These are phyloP conservation scores for Letharia lupina DNA, from an alignment of 495 filamentous ascomycete species.

Conservation along the genomic window DNA sequence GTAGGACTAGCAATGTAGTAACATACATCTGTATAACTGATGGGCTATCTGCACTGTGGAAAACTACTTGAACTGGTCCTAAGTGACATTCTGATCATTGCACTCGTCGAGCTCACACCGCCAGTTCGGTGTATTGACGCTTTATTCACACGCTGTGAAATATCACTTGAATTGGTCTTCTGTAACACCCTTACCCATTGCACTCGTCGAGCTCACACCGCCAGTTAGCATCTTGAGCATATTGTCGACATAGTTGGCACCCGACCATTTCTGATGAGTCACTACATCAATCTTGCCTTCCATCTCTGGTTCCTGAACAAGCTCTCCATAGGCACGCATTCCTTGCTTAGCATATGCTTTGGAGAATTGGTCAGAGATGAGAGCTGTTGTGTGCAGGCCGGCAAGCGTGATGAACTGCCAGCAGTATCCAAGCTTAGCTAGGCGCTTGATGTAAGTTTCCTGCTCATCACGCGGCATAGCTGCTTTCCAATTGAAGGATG, in stretches of 20 bases:
- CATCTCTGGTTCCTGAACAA: slow-evolving; percentile 97
- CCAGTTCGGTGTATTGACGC: slow-evolving; percentile 52
- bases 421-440: slow-evolving; percentile 84
- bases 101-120: slow-evolving; percentile 80
- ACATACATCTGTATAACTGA: too few species aligned
- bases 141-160: not conserved
- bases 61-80: slow-evolving; percentile 75
- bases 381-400: slow-evolving; percentile 90
- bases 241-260: slow-evolving; percentile 88
- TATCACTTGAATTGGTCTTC: slow-evolving; percentile 80
- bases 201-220: slow-evolving; percentile 80
- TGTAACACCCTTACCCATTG: slow-evolving; percentile 96
- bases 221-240: slow-evolving; percentile 95
- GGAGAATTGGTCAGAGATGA: slow-evolving; percentile 82
- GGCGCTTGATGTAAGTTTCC: slow-evolving; percentile 90
- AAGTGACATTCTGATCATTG: slow-evolving; percentile 96
- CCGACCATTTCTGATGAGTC: slow-evolving; percentile 97
- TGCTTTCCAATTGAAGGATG: slow-evolving; percentile 99
- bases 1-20: not conserved
- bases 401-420: slow-evolving; percentile 99
- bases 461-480: slow-evolving; percentile 91
- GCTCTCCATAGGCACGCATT: slow-evolving; percentile 94
- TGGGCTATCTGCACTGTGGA: not conserved
- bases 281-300: slow-evolving; percentile 84
- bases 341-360: slow-evolving; percentile 71